A percentile compares a stretch with the other conserved stretches of the same genome.
These are phyloP conservation scores for Aquanectria penicillioides DNA, from an alignment of 2,329 filamentous ascomycete species.

Conservation along the genomic window DNA sequence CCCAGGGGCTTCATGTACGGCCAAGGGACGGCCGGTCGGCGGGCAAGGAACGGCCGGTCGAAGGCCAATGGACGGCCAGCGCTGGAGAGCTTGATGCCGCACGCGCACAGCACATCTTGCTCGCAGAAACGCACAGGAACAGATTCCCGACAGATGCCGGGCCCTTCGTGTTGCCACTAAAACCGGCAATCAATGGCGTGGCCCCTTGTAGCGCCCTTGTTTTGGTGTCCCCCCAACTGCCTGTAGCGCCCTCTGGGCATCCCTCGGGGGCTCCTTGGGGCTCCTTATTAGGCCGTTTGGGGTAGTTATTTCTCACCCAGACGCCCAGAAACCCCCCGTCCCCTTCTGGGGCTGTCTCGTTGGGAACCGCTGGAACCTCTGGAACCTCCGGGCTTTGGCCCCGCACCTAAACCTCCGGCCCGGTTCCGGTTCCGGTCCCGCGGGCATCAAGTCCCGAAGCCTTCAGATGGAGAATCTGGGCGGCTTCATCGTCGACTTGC, in stretches of 20 bases:
- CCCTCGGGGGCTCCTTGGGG: slow-evolving; percentile 8
- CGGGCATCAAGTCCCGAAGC: slow-evolving; percentile 20
- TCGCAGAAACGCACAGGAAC: slow-evolving; percentile 18
- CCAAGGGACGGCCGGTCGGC: too few relatives aligned
- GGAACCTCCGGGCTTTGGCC: slow-evolving; percentile 15
- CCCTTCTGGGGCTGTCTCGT: not conserved
- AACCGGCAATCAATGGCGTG: slow-evolving; percentile 31
- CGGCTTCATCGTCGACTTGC: slow-evolving; percentile 19
- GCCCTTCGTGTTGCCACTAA: slow-evolving; percentile 20
- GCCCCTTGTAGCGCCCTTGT: too few relatives aligned
- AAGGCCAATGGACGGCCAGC: not conserved
- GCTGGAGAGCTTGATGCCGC: slow-evolving; percentile 1
- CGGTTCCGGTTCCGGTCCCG: slow-evolving; percentile 40
- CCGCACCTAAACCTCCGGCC: slow-evolving; percentile 23
- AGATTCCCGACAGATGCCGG: slow-evolving; percentile 37
- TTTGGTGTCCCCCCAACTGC: not conserved
- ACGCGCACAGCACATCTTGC: slow-evolving; percentile 5
- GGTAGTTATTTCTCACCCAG: slow-evolving; percentile 3
- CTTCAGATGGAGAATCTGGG: slow-evolving; percentile 3
- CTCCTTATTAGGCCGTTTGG: not conserved
- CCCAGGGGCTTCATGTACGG: too few relatives aligned
- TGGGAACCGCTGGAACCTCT: not conserved
- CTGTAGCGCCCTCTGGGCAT: not conserved
- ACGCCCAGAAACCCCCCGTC: not conserved
- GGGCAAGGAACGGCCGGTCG: too few relatives aligned